Conservation (phyloP, 2,329 filamentous ascomycete species). For the Ophiostoma quercus region DNA sequence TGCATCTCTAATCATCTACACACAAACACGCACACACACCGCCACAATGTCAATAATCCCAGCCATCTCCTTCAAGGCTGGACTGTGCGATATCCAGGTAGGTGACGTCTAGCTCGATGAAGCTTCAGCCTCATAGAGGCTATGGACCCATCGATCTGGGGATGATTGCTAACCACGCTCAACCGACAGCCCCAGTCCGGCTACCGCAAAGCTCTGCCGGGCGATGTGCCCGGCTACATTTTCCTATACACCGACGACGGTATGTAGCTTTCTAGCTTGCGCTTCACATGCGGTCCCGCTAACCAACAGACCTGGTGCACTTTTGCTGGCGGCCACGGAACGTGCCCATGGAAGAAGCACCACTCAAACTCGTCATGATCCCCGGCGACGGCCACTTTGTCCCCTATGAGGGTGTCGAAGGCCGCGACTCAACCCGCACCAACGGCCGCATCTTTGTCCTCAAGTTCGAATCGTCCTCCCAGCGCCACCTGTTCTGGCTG, state of each 20-base stretch:
- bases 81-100: conserved; percentile 80
- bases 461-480: conserved; percentile 88
- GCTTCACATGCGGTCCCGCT: background rate
- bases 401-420: conserved; percentile 63
- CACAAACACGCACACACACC: background rate
- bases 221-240: conserved; percentile 68
- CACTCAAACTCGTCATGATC: conserved; percentile 89
- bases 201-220: conserved; percentile 65
- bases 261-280: conserved; percentile 26
- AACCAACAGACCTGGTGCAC: conserved; percentile 68
- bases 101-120: conserved; percentile 32
- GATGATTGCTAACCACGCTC: background rate
- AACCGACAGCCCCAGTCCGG: conserved; percentile 40
- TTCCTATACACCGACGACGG: conserved; percentile 92
- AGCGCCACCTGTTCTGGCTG: conserved; percentile 92
- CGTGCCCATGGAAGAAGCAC: conserved; percentile 64
- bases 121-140: conserved; percentile 3
- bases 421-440: conserved; percentile 57
- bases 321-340: conserved; percentile 93
- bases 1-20: background rate
- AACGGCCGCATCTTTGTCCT: conserved; percentile 90
- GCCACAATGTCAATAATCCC: conserved; percentile 70
- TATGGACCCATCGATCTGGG: background rate
- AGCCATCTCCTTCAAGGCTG: conserved; percentile 94
- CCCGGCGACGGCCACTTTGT: conserved; percentile 82